Conservation (phyloP, 441 rosid species). For the Erysimum pusillum region DNA sequence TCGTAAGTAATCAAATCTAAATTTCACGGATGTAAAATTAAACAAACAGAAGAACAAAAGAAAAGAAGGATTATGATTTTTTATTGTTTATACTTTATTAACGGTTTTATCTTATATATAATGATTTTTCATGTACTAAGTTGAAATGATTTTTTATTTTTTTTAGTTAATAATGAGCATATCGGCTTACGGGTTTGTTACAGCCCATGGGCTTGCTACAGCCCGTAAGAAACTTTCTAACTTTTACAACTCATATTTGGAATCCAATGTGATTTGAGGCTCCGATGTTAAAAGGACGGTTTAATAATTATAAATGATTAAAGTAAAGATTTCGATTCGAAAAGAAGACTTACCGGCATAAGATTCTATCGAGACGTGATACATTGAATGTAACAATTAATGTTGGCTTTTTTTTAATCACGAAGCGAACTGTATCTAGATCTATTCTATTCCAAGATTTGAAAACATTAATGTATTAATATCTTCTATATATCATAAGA, state of each 20-base stretch:
- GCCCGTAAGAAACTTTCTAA: not conserved
- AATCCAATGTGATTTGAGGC: not conserved
- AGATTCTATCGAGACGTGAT: not conserved
- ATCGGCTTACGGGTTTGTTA: not conserved
- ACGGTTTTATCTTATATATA: not conserved
- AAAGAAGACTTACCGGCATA: slow-evolving; percentile 8
- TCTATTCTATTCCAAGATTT: not conserved
- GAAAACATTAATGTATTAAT: not conserved
- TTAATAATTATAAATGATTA: not conserved
- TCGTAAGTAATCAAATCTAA: not conserved
- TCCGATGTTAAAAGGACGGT: not conserved
- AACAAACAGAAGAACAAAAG: slow-evolving; percentile 20
- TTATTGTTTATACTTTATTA: too few relatives aligned
- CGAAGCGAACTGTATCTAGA: slow-evolving; percentile 4
- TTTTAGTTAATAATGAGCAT: not conserved
- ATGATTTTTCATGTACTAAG: not conserved
- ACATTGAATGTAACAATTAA: slow-evolving; percentile 7
- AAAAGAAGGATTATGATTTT: not conserved
- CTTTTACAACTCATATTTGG: not conserved
- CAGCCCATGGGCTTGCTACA: not conserved
- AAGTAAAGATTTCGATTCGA: not conserved
- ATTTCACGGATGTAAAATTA: not conserved
- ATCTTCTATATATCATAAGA: not conserved
- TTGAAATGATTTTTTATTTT: too few relatives aligned
- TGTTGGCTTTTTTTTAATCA: not conserved